phyloP scores from a whole-genome alignment of 1,284 basidiomycete species.

The Thelephora terrestris region DNA sequence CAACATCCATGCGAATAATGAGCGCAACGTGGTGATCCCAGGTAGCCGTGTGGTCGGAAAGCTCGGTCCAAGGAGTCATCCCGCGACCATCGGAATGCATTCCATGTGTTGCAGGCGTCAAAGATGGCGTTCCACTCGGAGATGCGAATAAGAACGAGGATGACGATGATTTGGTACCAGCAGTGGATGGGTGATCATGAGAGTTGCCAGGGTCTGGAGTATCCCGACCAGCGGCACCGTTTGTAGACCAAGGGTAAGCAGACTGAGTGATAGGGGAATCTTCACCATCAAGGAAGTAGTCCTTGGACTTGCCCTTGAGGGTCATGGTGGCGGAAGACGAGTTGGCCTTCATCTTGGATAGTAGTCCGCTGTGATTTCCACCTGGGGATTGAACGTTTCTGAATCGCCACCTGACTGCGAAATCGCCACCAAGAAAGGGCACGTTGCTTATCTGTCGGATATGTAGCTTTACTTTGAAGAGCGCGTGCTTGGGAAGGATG shows the following conservation, averaged over 20 bases:
- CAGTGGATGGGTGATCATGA: constrained; percentile 3
- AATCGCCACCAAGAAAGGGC: constrained; percentile 67
- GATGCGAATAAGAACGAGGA: constrained; percentile 8
- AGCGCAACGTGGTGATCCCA: constrained; percentile 50
- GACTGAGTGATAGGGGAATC: constrained; percentile 17
- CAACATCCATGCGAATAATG: constrained; percentile 52
- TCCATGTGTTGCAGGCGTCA: constrained; percentile 18
- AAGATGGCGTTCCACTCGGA: constrained; percentile 7
- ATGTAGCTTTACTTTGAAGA: constrained; percentile 54
- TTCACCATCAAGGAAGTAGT: constrained; percentile 8
- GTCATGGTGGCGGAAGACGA: constrained; percentile 21
- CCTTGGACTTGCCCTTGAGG: constrained; percentile 25
- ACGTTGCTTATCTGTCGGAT: constrained; percentile 71
- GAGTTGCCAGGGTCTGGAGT: constrained; percentile 3
- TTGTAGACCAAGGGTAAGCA: constrained; percentile 11
- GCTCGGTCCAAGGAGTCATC: constrained; percentile 41
- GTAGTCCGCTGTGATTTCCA: constrained; percentile 23
- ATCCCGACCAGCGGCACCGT: constrained; percentile 5
- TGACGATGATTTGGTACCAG: constrained; percentile 3
- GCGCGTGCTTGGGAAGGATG: constrained; percentile 47
- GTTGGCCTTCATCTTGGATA: constrained; percentile 26
- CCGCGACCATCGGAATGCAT: constrained; percentile 28
- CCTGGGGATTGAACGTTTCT: constrained; percentile 41
- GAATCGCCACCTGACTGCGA: constrained; percentile 68
- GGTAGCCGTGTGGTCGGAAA: constrained; percentile 49